phyloP scores from a whole-genome alignment of 176 grass and related monocot species.

The Cenchrus fungigraminus region DNA sequence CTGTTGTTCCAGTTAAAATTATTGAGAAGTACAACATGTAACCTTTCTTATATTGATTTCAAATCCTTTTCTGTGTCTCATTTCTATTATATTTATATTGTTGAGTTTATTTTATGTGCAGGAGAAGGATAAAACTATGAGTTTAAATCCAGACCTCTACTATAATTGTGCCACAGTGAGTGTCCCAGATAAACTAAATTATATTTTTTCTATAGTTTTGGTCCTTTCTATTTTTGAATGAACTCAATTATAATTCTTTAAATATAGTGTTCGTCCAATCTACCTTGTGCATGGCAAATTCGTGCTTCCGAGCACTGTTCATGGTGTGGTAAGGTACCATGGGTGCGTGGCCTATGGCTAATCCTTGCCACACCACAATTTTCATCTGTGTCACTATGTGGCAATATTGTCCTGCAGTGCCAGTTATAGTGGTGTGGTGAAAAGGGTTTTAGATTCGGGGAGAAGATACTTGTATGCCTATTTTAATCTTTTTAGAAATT shows the following conservation, averaged over 20 bases:
- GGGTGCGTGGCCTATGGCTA: not conserved
- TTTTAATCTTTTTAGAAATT: not conserved
- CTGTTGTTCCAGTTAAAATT: conserved; percentile 3
- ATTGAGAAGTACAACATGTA: not conserved
- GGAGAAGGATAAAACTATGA: conserved; percentile 88
- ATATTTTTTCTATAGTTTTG: not conserved
- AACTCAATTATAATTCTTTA: not conserved
- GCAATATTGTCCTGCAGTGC: conserved; percentile 1
- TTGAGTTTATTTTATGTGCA: conserved; percentile 50
- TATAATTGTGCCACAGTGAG: conserved; percentile 92
- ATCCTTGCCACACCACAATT: not conserved
- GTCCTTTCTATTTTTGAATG: not conserved
- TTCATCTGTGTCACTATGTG: not conserved
- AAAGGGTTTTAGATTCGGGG: not conserved
- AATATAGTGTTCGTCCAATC: not conserved
- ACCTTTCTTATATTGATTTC: conserved; percentile 16
- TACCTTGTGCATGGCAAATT: not conserved
- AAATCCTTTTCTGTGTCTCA: conserved; percentile 23
- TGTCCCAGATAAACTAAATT: conserved; percentile 26
- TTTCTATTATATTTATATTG: conserved; percentile 23
- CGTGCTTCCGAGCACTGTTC: not conserved
- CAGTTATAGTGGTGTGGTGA: not conserved
- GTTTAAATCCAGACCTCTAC: conserved; percentile 86
- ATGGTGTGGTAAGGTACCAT: not conserved
- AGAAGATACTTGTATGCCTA: not conserved